Base-by-base conservation (phyloP, 257 asterid species). In the Scutellaria minor region DNA sequence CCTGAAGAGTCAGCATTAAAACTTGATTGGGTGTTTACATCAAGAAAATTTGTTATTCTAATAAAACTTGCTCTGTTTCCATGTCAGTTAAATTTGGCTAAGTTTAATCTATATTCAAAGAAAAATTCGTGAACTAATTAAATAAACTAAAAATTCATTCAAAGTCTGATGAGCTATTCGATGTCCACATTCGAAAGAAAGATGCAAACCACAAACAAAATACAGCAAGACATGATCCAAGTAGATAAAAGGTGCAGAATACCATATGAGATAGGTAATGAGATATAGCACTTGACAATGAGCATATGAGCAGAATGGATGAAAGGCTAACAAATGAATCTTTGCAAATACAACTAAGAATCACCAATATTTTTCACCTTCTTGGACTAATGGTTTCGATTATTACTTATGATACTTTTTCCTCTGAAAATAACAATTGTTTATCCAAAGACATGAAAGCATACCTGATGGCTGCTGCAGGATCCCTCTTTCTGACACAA, bases 381-480 rank as follows among this genome's bases (percentile, higher is more conserved):
- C 64, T 44, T 47, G 5, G 7, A 6, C 24, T 35, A 11, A 53
- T 45, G 10, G 7, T 31, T 55, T 35, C 70, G 31, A 54, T 6
- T 37, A 31, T 68, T 45, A 66, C 73, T 52, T 72, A 52, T 62
- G 14, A 67, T 12, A 6, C 40, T 13, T 68, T 66, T 24, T 35
- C 40, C 66, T 64, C 66, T 20, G 40, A 42, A 79, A 52, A 9
- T 1, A 61, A 37, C 64, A 39, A 64, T 4, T 47, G 45, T 68
- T 51, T 53, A 62, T 45, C 27, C 20, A 56, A 66, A 35, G 15
- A 9, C 61, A 6, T 46, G 48, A 52, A 71, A 64, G 66, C 15
- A 27, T 64, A 94, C 98, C 96, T 85, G 80, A 85, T 72, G 72
- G 97, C 97, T 61, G 91, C 77, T 71, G 60, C 57, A n/a, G 96